phyloP scores from a whole-genome alignment of 139 green algal genomes.

The Diplosphaera chodatii region DNA sequence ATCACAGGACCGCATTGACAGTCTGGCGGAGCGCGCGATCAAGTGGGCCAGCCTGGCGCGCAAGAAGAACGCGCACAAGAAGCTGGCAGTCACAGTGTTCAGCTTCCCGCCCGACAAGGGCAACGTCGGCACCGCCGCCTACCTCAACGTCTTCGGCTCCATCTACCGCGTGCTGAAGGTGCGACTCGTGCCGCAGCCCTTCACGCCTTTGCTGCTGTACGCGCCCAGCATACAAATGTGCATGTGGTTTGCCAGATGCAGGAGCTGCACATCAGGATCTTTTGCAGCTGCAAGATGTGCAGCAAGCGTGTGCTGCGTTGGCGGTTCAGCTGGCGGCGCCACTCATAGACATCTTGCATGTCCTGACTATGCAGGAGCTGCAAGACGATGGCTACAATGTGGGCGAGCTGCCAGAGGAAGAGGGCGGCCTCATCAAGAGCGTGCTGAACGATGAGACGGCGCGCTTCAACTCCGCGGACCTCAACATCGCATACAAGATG shows the following conservation, averaged over 20 bases:
- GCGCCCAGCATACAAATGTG: too few species aligned
- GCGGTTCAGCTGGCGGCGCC: too few species aligned
- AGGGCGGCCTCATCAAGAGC: constrained; percentile 81
- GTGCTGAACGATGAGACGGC: constrained; percentile 86
- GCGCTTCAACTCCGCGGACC: constrained; percentile 88
- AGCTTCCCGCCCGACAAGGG: constrained; percentile 99
- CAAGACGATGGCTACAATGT: constrained; percentile 89
- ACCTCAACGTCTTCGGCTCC: constrained; percentile 99
- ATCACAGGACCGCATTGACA: constrained; percentile 75
- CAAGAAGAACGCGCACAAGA: constrained; percentile 94
- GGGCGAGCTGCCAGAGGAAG: constrained; percentile 63
- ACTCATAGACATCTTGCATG: too few species aligned
- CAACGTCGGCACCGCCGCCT: constrained; percentile 98
- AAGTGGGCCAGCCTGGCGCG: constrained; percentile 91
- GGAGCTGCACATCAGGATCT: too few species aligned
- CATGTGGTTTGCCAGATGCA: too few species aligned
- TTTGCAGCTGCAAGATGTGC: too few species aligned
- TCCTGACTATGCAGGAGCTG: constrained; percentile 78
- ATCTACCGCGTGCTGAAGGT: constrained; percentile 84
- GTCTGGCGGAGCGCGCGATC: constrained; percentile 79
- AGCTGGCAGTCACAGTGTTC: constrained; percentile 97
- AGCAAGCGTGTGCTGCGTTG: too few species aligned
- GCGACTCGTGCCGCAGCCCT: too few species aligned
- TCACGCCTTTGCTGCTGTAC: too few species aligned
- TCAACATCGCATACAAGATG: constrained; percentile 97